Base-by-base conservation (phyloP, 2,329 filamentous ascomycete genomes). In the Phaeosphaeria sp. region DNA sequence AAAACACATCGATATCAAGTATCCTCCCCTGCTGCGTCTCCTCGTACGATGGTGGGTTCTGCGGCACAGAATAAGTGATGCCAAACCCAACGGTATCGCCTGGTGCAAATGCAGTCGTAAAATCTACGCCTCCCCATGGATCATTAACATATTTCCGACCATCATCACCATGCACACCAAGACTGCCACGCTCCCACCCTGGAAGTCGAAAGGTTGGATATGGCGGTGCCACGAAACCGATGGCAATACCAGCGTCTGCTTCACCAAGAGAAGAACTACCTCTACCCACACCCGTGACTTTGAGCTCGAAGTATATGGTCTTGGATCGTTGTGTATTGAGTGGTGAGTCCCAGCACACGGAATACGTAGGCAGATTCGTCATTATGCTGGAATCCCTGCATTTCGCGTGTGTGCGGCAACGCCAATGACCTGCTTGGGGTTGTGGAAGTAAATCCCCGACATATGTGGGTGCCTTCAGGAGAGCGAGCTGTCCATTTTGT, bases 121-220 rank as follows among this genome's bases (percentile, higher is more conserved):
- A 93, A 55, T 87, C 81, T 61, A 85, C 85, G 18, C 91, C 91
- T 21, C 91, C 91, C 81, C 85, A 90, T 7, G 83, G 82, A 73
- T 94, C 89, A 71, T 93, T 92, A 67, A 92, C 83, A 73, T 90
- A 95, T 73, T 85, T 85, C 67, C 89, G 84, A 0, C 91, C 91
- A 74, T 94, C 91, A 73, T 94, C 91, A 47, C 89, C 88, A 72
- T 94, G 91, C n/a, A 94, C 86, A 1, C 83, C 91, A 15, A 93
- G 70, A 62, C 87, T 89, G 18, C 85, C 91, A 33, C 91, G 84
- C 72, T 95, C 89, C 91, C 91, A 94, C 1, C 91, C 91, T 0
- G 91, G 91, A 58, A 93, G 83, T 7, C 91, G 85, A 80, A 92
- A 94, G 0, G 84, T 82, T 6, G 91, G 91, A 71, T 93, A 94